Evolutionary conservation across 257 asterid species (phyloP), one percentile per base, ranked within the genome.

Genomic region (Nicotiana undulata): DNA sequence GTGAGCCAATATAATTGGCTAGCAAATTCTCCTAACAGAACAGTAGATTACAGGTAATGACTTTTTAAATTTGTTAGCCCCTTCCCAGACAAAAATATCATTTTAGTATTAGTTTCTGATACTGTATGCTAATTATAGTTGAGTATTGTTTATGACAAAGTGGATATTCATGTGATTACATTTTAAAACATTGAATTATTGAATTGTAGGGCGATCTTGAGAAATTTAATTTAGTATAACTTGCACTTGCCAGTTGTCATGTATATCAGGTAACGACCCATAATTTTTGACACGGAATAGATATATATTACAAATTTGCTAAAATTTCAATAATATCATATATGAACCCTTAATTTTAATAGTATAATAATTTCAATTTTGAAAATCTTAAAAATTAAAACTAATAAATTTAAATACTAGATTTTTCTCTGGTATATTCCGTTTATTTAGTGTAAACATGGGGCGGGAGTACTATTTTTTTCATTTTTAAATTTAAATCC

Each of bases 21-120:
- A 80, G 70, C 85, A 76, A 84, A 44, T 11, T 77, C 70, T 77
- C 32, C 77, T n/a, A 34, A 49, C 31, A 28, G 67, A 72, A 12
- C 0, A 26, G 7, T 49, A 29, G 68, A 77, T 77, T 61, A n/a
- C 18, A 60, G 72, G 29, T 22, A 28, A 29, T 37, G 72, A 79
- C 77, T 49, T 53, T 13, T 12, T 51, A 32, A 66, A 32, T n/a
- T 66, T 34, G 4, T 37, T 67, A 67, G 18, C 16, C 75, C 53
- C 60, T 67, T 55, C 49, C 10, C 67, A 46, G 37, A 81, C 28
- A 79, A 84, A 81, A 70, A 84, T 53, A 8, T 29, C 17, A 56
- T 28, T 52, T 49, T 17, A 40, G 52, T 20, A 15, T 22, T 63
- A 3, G 75, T 24, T 1, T 55, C 17, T 10, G 44, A 61, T 70